Conservation (phyloP, 2,329 filamentous ascomycete genomes). For the Macrophomina phaseolina region DNA sequence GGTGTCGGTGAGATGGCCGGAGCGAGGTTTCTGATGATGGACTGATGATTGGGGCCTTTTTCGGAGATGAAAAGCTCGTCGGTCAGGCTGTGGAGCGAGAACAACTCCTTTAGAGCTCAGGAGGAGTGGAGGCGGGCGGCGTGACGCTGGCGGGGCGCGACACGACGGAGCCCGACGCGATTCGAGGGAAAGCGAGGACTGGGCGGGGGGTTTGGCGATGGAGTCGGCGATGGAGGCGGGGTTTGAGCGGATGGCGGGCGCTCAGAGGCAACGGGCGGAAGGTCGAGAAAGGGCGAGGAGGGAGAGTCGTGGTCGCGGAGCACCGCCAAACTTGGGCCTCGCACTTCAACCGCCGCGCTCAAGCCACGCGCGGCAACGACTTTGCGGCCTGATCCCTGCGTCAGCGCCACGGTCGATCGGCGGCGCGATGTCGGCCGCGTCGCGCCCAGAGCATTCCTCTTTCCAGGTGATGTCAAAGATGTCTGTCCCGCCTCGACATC, state of each 20-base stretch:
- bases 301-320: conserved; percentile 18
- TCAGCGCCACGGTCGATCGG: conserved; percentile 13
- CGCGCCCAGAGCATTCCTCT: conserved; percentile 5
- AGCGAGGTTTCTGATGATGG: neutral
- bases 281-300: conserved; percentile 6
- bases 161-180: neutral
- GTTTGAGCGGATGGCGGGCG: neutral
- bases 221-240: neutral
- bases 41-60: neutral
- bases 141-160: conserved; percentile 19
- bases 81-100: neutral
- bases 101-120: conserved; percentile 12
- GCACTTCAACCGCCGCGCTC: neutral
- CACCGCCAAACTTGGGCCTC: conserved; percentile 21
- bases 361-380: neutral
- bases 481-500: neutral
- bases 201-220: neutral
- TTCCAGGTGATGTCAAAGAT: conserved; percentile 11
- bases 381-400: conserved; percentile 5
- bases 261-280: neutral
- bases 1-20: conserved; percentile 29
- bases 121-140: conserved; percentile 20
- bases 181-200: neutral
- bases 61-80: conserved; percentile 12
- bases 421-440: conserved; percentile 22